Conservation (phyloP, 169 alveolate species). For the Babesia ovata region DNA sequence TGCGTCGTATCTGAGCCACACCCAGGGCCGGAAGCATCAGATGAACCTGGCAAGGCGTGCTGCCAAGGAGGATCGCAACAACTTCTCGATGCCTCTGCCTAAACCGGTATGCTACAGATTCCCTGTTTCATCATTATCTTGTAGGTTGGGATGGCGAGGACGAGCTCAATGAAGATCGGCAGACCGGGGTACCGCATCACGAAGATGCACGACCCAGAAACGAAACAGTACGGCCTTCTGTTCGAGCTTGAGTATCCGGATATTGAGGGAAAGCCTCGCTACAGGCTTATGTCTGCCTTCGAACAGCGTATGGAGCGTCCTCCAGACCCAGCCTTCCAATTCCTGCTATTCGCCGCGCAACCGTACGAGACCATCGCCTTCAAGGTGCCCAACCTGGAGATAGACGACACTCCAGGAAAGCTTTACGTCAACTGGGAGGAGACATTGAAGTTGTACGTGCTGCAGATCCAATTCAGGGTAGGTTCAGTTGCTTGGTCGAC, state of each 20-base stretch:
- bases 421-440: slow-evolving; percentile 92
- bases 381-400: slow-evolving; percentile 92
- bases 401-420: slow-evolving; percentile 85
- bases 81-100: slow-evolving; percentile 79
- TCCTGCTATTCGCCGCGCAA: slow-evolving; percentile 96
- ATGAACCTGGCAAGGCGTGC: slow-evolving; percentile 94
- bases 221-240: slow-evolving; percentile 90
- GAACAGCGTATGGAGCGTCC: slow-evolving; percentile 89
- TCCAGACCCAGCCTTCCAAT: slow-evolving; percentile 94
- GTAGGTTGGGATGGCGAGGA: slow-evolving; percentile 66
- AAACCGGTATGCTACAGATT: slow-evolving; percentile 10
- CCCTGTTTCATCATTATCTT: not conserved
- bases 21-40: slow-evolving; percentile 97
- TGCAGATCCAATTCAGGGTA: slow-evolving; percentile 86
- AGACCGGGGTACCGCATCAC: slow-evolving; percentile 97
- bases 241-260: slow-evolving; percentile 97
- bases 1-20: slow-evolving; percentile 96
- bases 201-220: slow-evolving; percentile 91
- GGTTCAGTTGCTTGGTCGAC: not conserved
- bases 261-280: slow-evolving; percentile 84
- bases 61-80: slow-evolving; percentile 90
- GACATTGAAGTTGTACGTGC: slow-evolving; percentile 87
- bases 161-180: slow-evolving; percentile 89
- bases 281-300: slow-evolving; percentile 96
- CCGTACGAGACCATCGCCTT: slow-evolving; percentile 98